Base-by-base conservation (phyloP, 768 basidiomycete species). In the Boletus reticulatus region DNA sequence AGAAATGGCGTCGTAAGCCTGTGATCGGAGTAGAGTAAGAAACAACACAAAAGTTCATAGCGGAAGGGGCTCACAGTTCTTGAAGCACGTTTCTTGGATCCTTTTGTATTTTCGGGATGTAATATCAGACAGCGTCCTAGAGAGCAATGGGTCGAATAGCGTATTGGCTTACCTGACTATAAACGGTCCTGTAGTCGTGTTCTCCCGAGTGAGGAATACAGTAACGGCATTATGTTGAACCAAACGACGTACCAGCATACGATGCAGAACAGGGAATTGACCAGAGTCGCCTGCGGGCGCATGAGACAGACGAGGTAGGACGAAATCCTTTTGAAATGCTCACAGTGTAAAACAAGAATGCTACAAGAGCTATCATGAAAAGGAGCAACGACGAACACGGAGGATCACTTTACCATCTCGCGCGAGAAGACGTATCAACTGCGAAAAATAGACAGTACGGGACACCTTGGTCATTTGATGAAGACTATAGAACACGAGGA, bases 341-440 rank as follows among this genome's bases (percentile, higher is more conserved):
- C 32, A 63, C 61, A 7, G 44, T 16, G 32, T 67, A 66, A 43
- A 66, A 66, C 19, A 58, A 14, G 5, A 58, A 3, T 3, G 65
- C 65, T 66, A 16, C 2, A 36, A 17, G 8, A 36, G 9, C 4
- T 13, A 19, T 59, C 22, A 39, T 17, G 56, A 48, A 49, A 7
- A 41, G 20, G 16, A 7, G 38, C 8, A 39, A n/a, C 12, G 38
- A 13, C 1, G 34, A 29, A 39, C 38, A 16, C 8, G n/a, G n/a
- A 9, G 38, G 38, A 39, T 39, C 13, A 22, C 3, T 63, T 56
- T 45, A 69, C 67, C 67, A n/a, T 68, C 69, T 46, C 67, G 59
- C n/a, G 46, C 17, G 16, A 68, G 67, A 38, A 60, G 46, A 34
- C 7, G 37, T 9, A 60, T 16, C 24, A 72, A 52, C 3, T 31